A percentile compares a stretch with the other conserved stretches of the same genome.
Conservation (phyloP, 1,284 basidiomycete species). For the Ceratobasidium sp. region DNA sequence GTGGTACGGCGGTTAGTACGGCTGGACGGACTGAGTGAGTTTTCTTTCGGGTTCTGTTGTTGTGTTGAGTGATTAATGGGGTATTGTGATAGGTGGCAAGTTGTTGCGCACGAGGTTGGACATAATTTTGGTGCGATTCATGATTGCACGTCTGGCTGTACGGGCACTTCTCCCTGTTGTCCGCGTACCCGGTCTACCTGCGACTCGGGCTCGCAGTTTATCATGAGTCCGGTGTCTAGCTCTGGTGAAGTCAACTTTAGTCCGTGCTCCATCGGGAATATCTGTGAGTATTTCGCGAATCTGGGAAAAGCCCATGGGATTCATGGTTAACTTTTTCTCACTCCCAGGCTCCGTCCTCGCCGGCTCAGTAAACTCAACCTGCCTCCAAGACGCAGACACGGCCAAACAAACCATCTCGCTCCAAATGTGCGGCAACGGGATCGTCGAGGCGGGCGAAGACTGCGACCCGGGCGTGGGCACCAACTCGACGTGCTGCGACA, state of each 20-base stretch:
- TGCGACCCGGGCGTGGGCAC: slow-evolving; percentile 85
- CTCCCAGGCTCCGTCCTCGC: slow-evolving; percentile 33
- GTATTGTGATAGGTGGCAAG: slow-evolving; percentile 76
- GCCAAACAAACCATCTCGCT: slow-evolving; percentile 67
- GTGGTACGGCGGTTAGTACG: slow-evolving; percentile 89
- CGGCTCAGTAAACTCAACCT: slow-evolving; percentile 68
- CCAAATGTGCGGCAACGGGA: slow-evolving; percentile 85
- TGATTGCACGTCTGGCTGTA: slow-evolving; percentile 75
- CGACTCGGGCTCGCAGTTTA: slow-evolving; percentile 75
- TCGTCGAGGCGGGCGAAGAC: slow-evolving; percentile 74
- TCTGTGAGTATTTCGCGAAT: slow-evolving; percentile 69
- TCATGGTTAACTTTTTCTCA: neutral
- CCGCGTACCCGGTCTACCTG: slow-evolving; percentile 75
- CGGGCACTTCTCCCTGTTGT: slow-evolving; percentile 72
- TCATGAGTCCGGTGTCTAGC: slow-evolving; percentile 87
- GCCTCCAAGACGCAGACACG: slow-evolving; percentile 71
- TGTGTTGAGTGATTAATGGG: neutral
- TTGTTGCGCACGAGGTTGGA: slow-evolving; percentile 90
- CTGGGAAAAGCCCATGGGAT: neutral
- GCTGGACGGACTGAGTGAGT: slow-evolving; percentile 62
- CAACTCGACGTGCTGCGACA: slow-evolving; percentile 82
- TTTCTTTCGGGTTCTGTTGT: slow-evolving; percentile 57
- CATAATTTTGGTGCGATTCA: slow-evolving; percentile 92
- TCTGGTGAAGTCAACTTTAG: slow-evolving; percentile 79
- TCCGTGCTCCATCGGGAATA: slow-evolving; percentile 86